These are phyloP conservation scores for Mycena kentingensis DNA, from an alignment of 768 basidiomycete species.

Conservation along the genomic window DNA sequence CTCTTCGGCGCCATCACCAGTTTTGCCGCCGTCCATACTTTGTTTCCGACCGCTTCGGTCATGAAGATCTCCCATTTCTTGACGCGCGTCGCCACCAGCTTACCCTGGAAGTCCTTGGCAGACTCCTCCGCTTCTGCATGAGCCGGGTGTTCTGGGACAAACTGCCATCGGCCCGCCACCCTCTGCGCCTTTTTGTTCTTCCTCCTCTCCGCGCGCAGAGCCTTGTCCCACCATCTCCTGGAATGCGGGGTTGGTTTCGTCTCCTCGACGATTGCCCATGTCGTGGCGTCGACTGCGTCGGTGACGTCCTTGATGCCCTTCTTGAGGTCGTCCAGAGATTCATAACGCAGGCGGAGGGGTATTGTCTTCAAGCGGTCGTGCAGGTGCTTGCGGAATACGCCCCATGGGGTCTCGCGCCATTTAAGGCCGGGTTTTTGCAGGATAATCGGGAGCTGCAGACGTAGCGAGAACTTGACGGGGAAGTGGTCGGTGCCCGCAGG, in stretches of 20 bases:
- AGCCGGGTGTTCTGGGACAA: constrained; percentile 23
- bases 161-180: constrained; percentile 4
- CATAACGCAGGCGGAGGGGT: background rate
- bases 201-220: constrained; percentile 26
- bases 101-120: constrained; percentile 18
- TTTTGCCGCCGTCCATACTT: constrained; percentile 29
- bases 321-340: constrained; percentile 3
- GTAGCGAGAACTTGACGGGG: constrained; percentile 35
- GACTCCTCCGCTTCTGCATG: constrained; percentile 19
- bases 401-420: constrained; percentile 36
- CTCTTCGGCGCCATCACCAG: constrained; percentile 23
- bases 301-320: too few relatives aligned
- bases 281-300: too few relatives aligned
- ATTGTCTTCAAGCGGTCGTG: background rate
- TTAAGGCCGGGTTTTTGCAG: constrained; percentile 13
- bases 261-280: too few relatives aligned
- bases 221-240: constrained; percentile 38
- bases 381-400: constrained; percentile 28
- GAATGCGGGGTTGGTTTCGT: constrained; percentile 22
- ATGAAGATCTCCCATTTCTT: constrained; percentile 32
- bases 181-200: constrained; percentile 19
- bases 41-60: constrained; percentile 12
- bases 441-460: constrained; percentile 11
- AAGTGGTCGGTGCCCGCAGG: constrained; percentile 42
- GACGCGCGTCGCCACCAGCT: constrained; percentile 24